A percentile compares a stretch with the other conserved stretches of the same genome.
These are phyloP conservation scores for Lodderomyces jiufengensis DNA, from an alignment of 1,139 yeast genomes.

Conservation along the genomic window DNA sequence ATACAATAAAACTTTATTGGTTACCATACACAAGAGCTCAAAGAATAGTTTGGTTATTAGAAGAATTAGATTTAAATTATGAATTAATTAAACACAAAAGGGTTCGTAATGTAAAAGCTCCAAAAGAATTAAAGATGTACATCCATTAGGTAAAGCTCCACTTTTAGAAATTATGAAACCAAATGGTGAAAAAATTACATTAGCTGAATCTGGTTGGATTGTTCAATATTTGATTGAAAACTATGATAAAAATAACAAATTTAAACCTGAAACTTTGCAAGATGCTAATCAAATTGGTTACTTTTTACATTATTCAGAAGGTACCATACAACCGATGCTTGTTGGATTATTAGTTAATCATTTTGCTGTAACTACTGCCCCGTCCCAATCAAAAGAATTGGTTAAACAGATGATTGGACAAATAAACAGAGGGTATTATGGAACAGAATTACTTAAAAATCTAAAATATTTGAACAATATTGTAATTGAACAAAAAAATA, in stretches of 20 bases:
- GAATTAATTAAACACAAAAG: constrained; percentile 32
- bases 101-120: constrained; percentile 27
- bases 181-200: constrained; percentile 7
- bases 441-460: constrained; percentile 22
- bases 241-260: constrained; percentile 25
- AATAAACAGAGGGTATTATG: constrained; percentile 26
- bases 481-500: constrained; percentile 23
- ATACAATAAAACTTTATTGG: constrained; percentile 14
- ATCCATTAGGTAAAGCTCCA: constrained; percentile 41
- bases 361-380: constrained; percentile 24
- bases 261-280: constrained; percentile 22
- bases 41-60: constrained; percentile 37
- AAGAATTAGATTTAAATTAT: constrained; percentile 31
- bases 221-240: constrained; percentile 27
- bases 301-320: constrained; percentile 37
- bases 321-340: constrained; percentile 30
- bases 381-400: constrained; percentile 24
- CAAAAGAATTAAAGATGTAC: constrained; percentile 29
- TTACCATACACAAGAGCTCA: constrained; percentile 37
- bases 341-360: constrained; percentile 28
- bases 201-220: constrained; percentile 39
- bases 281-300: constrained; percentile 29
- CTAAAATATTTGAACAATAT: constrained; percentile 29
- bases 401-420: constrained; percentile 20
- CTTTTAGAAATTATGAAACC: constrained; percentile 29